A percentile compares a stretch with the other conserved stretches of the same genome.
Conservation (phyloP, 352 stramenopile genomes). For the Elongisporangium anandrum region DNA sequence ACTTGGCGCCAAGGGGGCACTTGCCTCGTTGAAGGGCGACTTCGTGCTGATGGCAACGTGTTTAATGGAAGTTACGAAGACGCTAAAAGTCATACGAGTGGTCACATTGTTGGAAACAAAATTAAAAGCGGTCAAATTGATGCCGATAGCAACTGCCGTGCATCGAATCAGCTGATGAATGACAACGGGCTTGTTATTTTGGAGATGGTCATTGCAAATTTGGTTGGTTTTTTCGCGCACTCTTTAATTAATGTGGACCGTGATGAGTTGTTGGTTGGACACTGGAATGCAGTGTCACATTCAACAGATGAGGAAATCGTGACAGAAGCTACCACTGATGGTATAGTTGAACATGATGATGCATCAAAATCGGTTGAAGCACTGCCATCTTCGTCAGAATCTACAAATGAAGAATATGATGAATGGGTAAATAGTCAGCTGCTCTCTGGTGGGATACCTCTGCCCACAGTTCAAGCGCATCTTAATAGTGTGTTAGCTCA, state of each 20-base stretch:
- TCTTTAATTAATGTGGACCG: conserved; percentile 51
- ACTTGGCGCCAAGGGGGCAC: conserved; percentile 86
- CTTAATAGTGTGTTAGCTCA: conserved; percentile 51
- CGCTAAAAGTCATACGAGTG: conserved; percentile 83
- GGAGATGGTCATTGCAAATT: conserved; percentile 70
- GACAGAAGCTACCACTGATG: conserved; percentile 14
- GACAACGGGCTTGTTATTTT: conserved; percentile 60
- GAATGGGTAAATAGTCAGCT: conserved; percentile 75
- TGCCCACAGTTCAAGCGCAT: conserved; percentile 52
- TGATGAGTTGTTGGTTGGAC: conserved; percentile 55
- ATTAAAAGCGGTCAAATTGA: conserved; percentile 24
- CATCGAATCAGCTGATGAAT: conserved; percentile 19
- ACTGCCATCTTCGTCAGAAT: conserved; percentile 39
- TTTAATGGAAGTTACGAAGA: conserved; percentile 85
- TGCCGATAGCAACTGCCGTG: conserved; percentile 3
- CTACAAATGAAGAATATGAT: conserved; percentile 75
- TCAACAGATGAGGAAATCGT: conserved; percentile 32
- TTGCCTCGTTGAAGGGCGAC: conserved; percentile 73
- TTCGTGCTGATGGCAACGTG: conserved; percentile 63
- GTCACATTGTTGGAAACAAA: conserved; percentile 75
- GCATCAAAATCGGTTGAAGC: conserved; percentile 20
- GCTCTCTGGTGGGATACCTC: conserved; percentile 67
- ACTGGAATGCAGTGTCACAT: conserved; percentile 13
- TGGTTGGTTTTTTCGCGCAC: conserved; percentile 73
- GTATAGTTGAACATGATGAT: conserved; percentile 16